A percentile compares a stretch with the other conserved stretches of the same genome.
phyloP scores from a whole-genome alignment of 1,284 basidiomycete genomes.

The Cryptococcus sp. region DNA sequence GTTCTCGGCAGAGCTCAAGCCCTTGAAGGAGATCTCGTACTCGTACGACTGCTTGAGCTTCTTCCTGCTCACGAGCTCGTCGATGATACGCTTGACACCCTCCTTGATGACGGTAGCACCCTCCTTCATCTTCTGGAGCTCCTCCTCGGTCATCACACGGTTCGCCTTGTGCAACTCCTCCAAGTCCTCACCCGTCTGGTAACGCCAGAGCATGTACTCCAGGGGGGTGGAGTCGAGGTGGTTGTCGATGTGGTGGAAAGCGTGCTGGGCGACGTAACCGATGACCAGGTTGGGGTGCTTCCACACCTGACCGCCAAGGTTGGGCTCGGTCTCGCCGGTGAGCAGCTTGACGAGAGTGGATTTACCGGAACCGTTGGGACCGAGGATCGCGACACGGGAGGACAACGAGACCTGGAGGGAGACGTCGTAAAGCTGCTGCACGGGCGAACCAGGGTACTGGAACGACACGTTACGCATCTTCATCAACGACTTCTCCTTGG shows the following conservation, averaged over 20 bases:
- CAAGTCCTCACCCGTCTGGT: conserved; percentile 97
- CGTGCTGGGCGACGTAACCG: conserved; percentile 97
- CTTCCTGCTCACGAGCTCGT: conserved; percentile 87
- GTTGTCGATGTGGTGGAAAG: conserved; percentile 97
- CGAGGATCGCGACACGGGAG: conserved; percentile 93
- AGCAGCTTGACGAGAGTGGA: conserved; percentile 98
- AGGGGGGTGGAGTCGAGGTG: conserved; percentile 97
- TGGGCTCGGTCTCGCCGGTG: conserved; percentile 94
- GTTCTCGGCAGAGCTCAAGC: conserved; percentile 88
- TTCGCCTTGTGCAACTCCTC: conserved; percentile 92
- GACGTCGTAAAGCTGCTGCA: conserved; percentile 92
- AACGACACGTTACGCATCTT: conserved; percentile 98
- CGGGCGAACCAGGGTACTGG: conserved; percentile 83
- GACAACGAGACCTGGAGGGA: conserved; percentile 94
- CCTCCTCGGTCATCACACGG: conserved; percentile 82
- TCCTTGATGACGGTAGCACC: conserved; percentile 80
- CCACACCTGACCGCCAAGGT: conserved; percentile 95
- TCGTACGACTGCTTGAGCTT: conserved; percentile 99
- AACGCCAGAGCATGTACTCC: conserved; percentile 98
- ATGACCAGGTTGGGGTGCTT: conserved; percentile 99
- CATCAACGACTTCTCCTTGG: conserved; percentile 94
- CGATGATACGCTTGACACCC: conserved; percentile 90
- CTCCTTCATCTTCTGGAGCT: conserved; percentile 95
- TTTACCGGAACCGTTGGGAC: conserved; percentile 97
- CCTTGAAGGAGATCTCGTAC: conserved; percentile 95